Evolutionary conservation across 2,329 filamentous ascomycete species (phyloP).

Genomic region (Cladosporium cucumerinum): DNA sequence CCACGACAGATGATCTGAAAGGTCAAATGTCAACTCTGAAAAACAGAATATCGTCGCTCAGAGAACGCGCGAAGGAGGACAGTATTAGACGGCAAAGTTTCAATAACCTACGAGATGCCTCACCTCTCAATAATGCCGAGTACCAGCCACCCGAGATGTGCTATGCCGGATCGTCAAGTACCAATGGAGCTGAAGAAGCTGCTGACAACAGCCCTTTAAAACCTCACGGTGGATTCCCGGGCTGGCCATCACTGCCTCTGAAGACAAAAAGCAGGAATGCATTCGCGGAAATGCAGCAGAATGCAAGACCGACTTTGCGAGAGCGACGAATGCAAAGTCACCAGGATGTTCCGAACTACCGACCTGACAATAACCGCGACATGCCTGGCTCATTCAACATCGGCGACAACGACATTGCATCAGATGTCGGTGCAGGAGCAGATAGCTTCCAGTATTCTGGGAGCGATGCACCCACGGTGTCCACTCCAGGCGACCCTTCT

Average conservation of each 20-base stretch:
- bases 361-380: constrained; percentile 20
- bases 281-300: constrained; percentile 24
- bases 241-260: constrained; percentile 5
- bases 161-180: constrained; percentile 20
- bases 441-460: constrained; percentile 12
- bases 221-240: background rate
- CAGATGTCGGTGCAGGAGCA: constrained; percentile 1
- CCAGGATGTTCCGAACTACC: background rate
- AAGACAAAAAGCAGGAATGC: constrained; percentile 26
- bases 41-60: constrained; percentile 76
- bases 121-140: constrained; percentile 73
- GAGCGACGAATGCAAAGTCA: constrained; percentile 29
- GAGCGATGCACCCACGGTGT: constrained; percentile 5
- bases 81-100: constrained; percentile 73
- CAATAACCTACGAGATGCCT: constrained; percentile 62
- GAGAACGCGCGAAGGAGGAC: constrained; percentile 75
- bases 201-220: constrained; percentile 2
- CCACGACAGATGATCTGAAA: constrained; percentile 68
- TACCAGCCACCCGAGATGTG: constrained; percentile 30
- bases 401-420: constrained; percentile 12
- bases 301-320: background rate
- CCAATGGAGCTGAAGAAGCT: background rate
- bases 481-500: constrained; percentile 19
- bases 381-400: constrained; percentile 17
- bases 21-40: constrained; percentile 84